A percentile compares a stretch with the other conserved stretches of the same genome.
Conservation (phyloP, 176 grass and related monocot species). For the Rhipidocladum racemiflorum region DNA sequence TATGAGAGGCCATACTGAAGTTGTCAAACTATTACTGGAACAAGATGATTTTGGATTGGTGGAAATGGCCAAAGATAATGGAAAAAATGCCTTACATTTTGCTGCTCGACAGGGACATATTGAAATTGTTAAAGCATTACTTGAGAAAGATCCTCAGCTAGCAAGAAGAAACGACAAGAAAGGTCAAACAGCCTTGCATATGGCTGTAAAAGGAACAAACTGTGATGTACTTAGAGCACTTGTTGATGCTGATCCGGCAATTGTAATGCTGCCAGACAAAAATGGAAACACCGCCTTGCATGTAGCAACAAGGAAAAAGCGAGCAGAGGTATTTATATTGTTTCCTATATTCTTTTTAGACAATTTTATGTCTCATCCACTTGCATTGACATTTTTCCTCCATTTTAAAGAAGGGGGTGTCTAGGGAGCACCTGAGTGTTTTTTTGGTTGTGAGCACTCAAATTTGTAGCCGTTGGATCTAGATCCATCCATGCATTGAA, state of each 20-base stretch:
- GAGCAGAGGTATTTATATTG: slow-evolving; percentile 59
- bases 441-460: too few relatives aligned
- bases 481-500: too few relatives aligned
- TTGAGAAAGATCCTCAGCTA: slow-evolving; percentile 86
- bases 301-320: slow-evolving; percentile 92
- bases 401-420: slow-evolving; percentile 14
- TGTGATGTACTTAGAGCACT: slow-evolving; percentile 83
- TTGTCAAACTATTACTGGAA: slow-evolving; percentile 64
- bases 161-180: slow-evolving; percentile 85
- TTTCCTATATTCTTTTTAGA: not conserved
- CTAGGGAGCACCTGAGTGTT: too few relatives aligned
- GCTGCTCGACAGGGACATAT: slow-evolving; percentile 79
- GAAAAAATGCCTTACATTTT: slow-evolving; percentile 93
- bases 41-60: slow-evolving; percentile 69
- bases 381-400: slow-evolving; percentile 3
- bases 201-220: slow-evolving; percentile 95
- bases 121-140: slow-evolving; percentile 66
- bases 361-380: not conserved
- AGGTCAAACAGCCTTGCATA: slow-evolving; percentile 91
- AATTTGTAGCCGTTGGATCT: too few relatives aligned
- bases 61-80: slow-evolving; percentile 78
- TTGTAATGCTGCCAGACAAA: slow-evolving; percentile 98
- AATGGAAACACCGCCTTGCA: slow-evolving; percentile 86
- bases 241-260: slow-evolving; percentile 86
- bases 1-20: slow-evolving; percentile 72